A percentile compares a stretch with the other conserved stretches of the same genome.
Evolutionary conservation across 2,329 filamentous ascomycete species (phyloP).

Genomic region (Eutypella sp.): DNA sequence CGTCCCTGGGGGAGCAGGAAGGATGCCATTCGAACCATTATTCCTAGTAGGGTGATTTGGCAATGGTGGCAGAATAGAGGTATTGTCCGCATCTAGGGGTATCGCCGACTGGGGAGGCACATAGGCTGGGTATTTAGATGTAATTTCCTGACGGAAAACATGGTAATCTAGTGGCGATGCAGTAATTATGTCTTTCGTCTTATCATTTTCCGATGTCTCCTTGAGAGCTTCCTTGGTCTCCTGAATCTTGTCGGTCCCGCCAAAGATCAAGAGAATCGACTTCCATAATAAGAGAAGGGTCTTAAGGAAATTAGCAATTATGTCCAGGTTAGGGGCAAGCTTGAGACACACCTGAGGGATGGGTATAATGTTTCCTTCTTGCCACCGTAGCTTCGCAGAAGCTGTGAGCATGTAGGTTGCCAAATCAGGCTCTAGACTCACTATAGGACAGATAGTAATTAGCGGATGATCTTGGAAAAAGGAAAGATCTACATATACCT

Average conservation of each 20-base stretch:
- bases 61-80: conserved; percentile 81
- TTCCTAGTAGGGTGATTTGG: conserved; percentile 66
- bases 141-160: conserved; percentile 92
- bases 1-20: conserved; percentile 49
- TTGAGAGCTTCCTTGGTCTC: conserved; percentile 68
- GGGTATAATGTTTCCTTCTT: conserved; percentile 57
- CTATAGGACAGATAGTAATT: conserved; percentile 33
- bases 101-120: conserved; percentile 80
- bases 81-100: conserved; percentile 84
- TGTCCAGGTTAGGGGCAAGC: not conserved
- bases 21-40: conserved; percentile 56
- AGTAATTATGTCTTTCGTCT: conserved; percentile 74
- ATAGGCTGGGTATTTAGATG: conserved; percentile 95
- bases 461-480: conserved; percentile 15
- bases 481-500: conserved; percentile 26
- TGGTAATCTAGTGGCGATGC: conserved; percentile 96
- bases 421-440: conserved; percentile 60
- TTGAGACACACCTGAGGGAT: conserved; percentile 53
- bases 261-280: conserved; percentile 78
- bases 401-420: conserved; percentile 68
- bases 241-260: conserved; percentile 68
- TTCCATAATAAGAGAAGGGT: conserved; percentile 90
- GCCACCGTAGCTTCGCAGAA: conserved; percentile 66
- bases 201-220: conserved; percentile 53
- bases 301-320: conserved; percentile 29